These are phyloP conservation scores for Hydnomerulius pinastri DNA, from an alignment of 768 basidiomycete species.

Conservation along the genomic window DNA sequence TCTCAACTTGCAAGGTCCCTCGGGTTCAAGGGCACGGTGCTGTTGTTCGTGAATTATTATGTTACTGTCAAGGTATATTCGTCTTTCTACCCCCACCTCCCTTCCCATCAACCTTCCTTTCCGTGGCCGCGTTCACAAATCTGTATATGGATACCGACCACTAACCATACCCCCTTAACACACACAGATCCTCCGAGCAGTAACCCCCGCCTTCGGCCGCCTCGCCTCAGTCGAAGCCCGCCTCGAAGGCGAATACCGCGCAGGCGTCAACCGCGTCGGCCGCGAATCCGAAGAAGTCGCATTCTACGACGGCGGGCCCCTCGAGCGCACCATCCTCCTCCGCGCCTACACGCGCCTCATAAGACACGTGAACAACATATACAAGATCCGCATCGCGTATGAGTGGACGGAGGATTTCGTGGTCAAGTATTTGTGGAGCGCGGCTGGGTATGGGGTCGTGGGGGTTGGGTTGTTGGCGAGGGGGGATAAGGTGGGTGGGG, in stretches of 20 bases:
- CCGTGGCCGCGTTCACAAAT: too few species aligned
- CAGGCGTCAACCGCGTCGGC: conserved; percentile 82
- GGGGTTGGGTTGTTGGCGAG: too few species aligned
- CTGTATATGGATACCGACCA: too few species aligned
- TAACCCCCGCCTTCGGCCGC: conserved; percentile 90
- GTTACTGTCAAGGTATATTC: conserved; percentile 62
- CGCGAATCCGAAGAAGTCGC: conserved; percentile 93
- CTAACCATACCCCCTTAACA: too few species aligned
- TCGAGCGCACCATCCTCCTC: conserved; percentile 82
- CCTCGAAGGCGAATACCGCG: conserved; percentile 88
- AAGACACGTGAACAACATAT: conserved; percentile 89
- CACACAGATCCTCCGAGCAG: conserved; percentile 75
- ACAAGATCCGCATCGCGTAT: conserved; percentile 91
- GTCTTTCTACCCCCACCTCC: too few species aligned
- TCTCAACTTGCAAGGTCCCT: conserved; percentile 86
- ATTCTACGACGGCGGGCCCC: conserved; percentile 89
- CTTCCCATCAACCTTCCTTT: too few species aligned
- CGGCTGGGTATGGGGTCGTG: conserved; percentile 85
- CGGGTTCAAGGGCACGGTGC: conserved; percentile 77
- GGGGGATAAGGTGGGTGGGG: too few species aligned
- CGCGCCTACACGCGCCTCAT: conserved; percentile 78
- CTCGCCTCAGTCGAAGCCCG: conserved; percentile 87
- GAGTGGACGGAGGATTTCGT: conserved; percentile 98
- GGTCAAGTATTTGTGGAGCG: conserved; percentile 96
- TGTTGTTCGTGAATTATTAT: conserved; percentile 84